These are phyloP conservation scores for Panellus pusillus DNA, from an alignment of 768 basidiomycete species.

Conservation along the genomic window DNA sequence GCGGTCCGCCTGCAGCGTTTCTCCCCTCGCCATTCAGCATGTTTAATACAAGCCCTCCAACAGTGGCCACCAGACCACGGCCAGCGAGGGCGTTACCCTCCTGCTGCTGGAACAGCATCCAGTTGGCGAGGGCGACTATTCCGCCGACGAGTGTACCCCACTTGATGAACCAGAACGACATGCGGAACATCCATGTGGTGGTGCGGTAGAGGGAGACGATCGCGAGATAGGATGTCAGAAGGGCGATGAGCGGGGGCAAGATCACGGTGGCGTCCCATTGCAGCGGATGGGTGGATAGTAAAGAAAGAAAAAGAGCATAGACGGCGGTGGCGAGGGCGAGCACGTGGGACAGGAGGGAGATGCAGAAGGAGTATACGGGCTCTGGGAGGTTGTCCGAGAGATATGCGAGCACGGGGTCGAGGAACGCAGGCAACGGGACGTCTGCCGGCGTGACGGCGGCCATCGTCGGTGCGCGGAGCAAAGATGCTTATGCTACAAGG, in stretches of 20 bases:
- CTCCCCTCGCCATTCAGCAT: slow-evolving; percentile 39
- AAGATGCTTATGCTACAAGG: background rate
- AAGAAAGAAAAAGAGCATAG: slow-evolving; percentile 44
- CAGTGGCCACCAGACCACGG: slow-evolving; percentile 36
- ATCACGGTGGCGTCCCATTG: slow-evolving; percentile 69
- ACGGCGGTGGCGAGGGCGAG: slow-evolving; percentile 52
- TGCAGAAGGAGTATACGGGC: slow-evolving; percentile 51
- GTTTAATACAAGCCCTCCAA: slow-evolving; percentile 44
- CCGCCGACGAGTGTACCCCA: slow-evolving; percentile 67
- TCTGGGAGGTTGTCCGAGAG: slow-evolving; percentile 56
- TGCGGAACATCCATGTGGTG: slow-evolving; percentile 70
- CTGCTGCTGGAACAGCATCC: slow-evolving; percentile 42
- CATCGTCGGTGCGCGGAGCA: slow-evolving; percentile 13
- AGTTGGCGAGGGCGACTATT: slow-evolving; percentile 55
- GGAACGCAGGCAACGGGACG: slow-evolving; percentile 43
- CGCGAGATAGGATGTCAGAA: slow-evolving; percentile 74
- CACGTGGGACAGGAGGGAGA: slow-evolving; percentile 51
- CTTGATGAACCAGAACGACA: slow-evolving; percentile 68
- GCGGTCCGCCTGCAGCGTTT: slow-evolving; percentile 29
- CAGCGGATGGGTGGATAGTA: slow-evolving; percentile 51
- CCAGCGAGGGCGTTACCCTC: slow-evolving; percentile 35
- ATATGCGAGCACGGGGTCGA: slow-evolving; percentile 56
- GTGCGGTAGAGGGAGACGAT: slow-evolving; percentile 79
- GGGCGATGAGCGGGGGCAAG: slow-evolving; percentile 71
- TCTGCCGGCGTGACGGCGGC: slow-evolving; percentile 26